Evolutionary conservation across 2,329 filamentous ascomycete species (phyloP).

Genomic region (Uncinocarpus reesii): DNA sequence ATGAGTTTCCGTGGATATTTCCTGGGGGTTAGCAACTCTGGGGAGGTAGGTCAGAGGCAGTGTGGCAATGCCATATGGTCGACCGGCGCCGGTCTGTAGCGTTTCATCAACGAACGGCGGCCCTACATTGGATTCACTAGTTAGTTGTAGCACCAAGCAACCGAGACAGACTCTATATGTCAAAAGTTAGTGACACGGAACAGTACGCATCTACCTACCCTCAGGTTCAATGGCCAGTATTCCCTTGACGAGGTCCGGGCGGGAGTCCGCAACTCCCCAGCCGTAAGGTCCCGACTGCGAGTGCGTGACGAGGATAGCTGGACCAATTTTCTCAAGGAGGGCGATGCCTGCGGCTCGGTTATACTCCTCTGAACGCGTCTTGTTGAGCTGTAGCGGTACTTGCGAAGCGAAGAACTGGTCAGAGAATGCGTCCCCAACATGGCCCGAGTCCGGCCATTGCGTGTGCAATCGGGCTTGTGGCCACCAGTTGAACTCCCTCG

Average conservation of each 20-base stretch:
- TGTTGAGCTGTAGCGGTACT: conserved; percentile 29
- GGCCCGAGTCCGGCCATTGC: conserved; percentile 32
- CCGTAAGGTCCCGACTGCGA: conserved; percentile 38
- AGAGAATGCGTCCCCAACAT: conserved; percentile 25
- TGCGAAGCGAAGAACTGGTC: conserved; percentile 29
- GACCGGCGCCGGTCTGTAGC: conserved; percentile 26
- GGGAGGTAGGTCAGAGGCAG: conserved; percentile 42
- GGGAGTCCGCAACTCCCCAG: conserved; percentile 42
- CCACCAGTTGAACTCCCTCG: conserved; percentile 18
- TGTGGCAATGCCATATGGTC: conserved; percentile 39
- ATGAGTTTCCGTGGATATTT: conserved; percentile 15
- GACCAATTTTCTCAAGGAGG: conserved; percentile 22
- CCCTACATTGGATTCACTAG: too few species aligned
- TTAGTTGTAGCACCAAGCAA: too few species aligned
- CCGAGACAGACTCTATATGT: too few species aligned
- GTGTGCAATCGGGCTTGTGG: conserved; percentile 32
- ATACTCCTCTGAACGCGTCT: conserved; percentile 22
- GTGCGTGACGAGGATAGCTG: conserved; percentile 36
- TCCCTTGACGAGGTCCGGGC: conserved; percentile 40
- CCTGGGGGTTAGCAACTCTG: conserved; percentile 30
- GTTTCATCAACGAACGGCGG: conserved; percentile 42
- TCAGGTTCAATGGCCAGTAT: conserved; percentile 46
- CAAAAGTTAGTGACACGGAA: too few species aligned
- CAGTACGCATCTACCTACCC: too few species aligned
- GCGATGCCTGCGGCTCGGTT: conserved; percentile 30